Base-by-base conservation (phyloP, 2,329 filamentous ascomycete species). In the Chrysoporthe puriensis region DNA sequence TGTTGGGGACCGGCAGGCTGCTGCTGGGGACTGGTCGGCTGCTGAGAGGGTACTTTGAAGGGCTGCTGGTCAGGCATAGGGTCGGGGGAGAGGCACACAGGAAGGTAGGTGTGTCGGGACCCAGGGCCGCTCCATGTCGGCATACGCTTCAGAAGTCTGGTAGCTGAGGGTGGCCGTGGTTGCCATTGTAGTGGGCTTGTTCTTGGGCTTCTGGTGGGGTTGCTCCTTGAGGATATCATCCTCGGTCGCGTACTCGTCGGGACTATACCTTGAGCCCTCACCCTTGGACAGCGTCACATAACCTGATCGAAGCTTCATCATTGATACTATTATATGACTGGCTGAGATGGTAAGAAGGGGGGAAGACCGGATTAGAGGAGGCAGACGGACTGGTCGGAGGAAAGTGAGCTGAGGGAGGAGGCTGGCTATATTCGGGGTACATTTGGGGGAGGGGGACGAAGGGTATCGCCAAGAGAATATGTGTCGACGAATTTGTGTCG, bases 101-200 rank as follows among this genome's bases (percentile, higher is more conserved):
- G 59, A 61, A 5, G 59, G 59, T 21, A 61, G 13, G 13, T 13
- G 21, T 11, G 59, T 14, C 9, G 59, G 59, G 34, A 61, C 42
- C 59, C 43, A 61, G 1, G 40, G 42, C 6, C 42, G 14, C 43
- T 34, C 42, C 3, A 11, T 26, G 8, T 46, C 59, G 16, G 11
- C 7, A 21, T 61, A 61, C 44, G 59, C 59, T 11, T 36, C 43
- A 4, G 16, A 14, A 18, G 42, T 26, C 13, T 61, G 43, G 2
- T 32, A 16, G 16, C 8, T 44, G 42, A 7, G 14, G 34, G 43
- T 26, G 9, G 42, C 1, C 4, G 14, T 3, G 4, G 42, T 36
- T 13, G n/a, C 26, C 8, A 60, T 2, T n/a, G n/a, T 26, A n/a
- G n/a, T n/a, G n/a, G 21, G 50, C n/a, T 7, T 11, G n/a, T 16